Evolutionary conservation across 495 filamentous ascomycete genomes (phyloP), one percentile per base, ranked within the genome.

Genomic region (Xylaria palmicola): DNA sequence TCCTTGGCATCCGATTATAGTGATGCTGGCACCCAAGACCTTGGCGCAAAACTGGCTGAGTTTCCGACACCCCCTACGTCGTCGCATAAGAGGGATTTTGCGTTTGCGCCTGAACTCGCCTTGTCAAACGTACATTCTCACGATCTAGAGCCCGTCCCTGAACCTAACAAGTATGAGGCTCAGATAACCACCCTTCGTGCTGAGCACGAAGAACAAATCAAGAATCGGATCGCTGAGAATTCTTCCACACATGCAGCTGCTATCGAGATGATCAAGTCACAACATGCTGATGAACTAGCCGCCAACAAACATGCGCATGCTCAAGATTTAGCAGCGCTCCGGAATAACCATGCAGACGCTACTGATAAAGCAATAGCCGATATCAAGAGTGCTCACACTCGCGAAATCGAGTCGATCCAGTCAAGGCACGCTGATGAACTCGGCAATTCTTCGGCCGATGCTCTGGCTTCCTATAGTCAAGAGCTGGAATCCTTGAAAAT

Each of bases 41-140:
- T 56, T 34, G 37, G 39, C n/a, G 72, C 76, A 37, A 81, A 76
- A 52, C 67, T 81, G 48, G 72, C 76, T 5, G 73, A 72, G 55
- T 81, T 82, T 64, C 79, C 80, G 15, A 71, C 78, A 19, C 78
- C 78, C 13, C 78, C 80, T 2, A 68, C 69, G 4, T 74, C 76
- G 0, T 69, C 70, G 6, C 65, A 64, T 4, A 68, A n/a, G 39
- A 43, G 54, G 30, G 20, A 67, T 37, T 1, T 49, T 34, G 43
- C 56, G 56, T 6, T 64, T 10, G 49, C 62, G 39, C 48, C 71
- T 37, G 63, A 62, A 39, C 62, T 77, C n/a, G 67, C 63, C 6
- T 52, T 75, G 24, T 73, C 76, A 1, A 54, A 49, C 9, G 62
- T 76, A 7, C 63, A 72, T 39, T 57, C 69, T 26, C 57, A 69